A percentile compares a stretch with the other conserved stretches of the same genome.
phyloP scores from a whole-genome alignment of 345 rosid species.

The Gynandropsis gynandra region DNA sequence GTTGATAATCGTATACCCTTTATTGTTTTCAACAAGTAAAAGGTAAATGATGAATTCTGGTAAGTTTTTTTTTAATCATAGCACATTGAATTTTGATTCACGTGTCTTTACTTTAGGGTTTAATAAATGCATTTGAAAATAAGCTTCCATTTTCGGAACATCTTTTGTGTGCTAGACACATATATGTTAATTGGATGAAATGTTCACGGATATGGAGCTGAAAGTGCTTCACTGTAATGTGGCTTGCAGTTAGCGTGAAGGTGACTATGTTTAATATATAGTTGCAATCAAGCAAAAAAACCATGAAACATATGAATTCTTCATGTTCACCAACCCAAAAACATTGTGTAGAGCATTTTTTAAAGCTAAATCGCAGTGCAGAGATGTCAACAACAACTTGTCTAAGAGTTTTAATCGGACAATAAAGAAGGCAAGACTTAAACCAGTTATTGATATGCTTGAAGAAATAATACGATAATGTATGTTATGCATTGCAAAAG shows the following conservation, averaged over 20 bases:
- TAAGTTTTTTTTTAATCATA: too few relatives aligned
- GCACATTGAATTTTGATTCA: too few relatives aligned
- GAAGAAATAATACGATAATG: too few relatives aligned
- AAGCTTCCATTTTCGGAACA: neutral
- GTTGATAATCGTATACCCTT: too few relatives aligned
- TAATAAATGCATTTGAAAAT: neutral
- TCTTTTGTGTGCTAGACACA: neutral
- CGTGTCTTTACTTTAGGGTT: neutral
- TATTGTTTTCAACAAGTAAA: too few relatives aligned
- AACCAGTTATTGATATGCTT: neutral
- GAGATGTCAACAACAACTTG: neutral
- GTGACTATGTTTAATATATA: neutral
- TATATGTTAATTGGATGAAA: neutral
- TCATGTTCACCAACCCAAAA: neutral
- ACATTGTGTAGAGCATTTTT: neutral
- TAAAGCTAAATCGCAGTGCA: neutral
- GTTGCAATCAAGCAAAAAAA: neutral
- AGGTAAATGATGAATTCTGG: too few relatives aligned
- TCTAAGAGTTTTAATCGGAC: neutral
- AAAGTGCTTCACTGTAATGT: neutral
- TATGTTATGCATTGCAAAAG: too few relatives aligned
- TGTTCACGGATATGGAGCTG: neutral
- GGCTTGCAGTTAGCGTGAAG: neutral
- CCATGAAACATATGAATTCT: neutral
- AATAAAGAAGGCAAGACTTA: neutral